Evolutionary conservation across 2,329 filamentous ascomycete genomes (phyloP).

Genomic region (Neurospora sp.): DNA sequence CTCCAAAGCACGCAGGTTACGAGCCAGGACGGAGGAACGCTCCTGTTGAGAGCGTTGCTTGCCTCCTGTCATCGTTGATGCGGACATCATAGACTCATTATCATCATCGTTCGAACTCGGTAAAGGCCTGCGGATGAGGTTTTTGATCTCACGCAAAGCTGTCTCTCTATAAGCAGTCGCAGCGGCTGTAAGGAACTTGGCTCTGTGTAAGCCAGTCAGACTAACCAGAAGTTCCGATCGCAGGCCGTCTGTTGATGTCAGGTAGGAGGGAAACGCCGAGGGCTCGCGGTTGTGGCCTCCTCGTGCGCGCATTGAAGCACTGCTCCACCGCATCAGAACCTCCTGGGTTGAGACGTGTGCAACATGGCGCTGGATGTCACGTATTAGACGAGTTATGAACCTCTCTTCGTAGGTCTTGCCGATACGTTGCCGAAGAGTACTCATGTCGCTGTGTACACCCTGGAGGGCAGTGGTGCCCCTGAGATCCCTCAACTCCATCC

Average conservation of each 20-base stretch:
- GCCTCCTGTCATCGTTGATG: conserved; percentile 64
- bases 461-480: conserved; percentile 69
- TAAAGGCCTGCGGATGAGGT: conserved; percentile 71
- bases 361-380: conserved; percentile 72
- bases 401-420: conserved; percentile 78
- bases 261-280: conserved; percentile 67
- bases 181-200: conserved; percentile 69
- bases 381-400: conserved; percentile 68
- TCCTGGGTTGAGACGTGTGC: conserved; percentile 60
- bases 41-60: conserved; percentile 70
- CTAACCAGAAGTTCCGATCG: conserved; percentile 60
- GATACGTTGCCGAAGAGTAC: conserved; percentile 66
- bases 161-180: conserved; percentile 78
- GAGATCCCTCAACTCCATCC: conserved; percentile 52
- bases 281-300: conserved; percentile 55
- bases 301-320: conserved; percentile 61
- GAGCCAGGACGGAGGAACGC: conserved; percentile 77
- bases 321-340: conserved; percentile 78
- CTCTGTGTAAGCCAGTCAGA: conserved; percentile 70
- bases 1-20: conserved; percentile 78
- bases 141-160: conserved; percentile 76
- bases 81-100: conserved; percentile 77
- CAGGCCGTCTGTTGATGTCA: conserved; percentile 61
- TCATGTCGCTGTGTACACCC: conserved; percentile 68
- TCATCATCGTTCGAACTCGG: conserved; percentile 94